Evolutionary conservation across 2,329 filamentous ascomycete species (phyloP).

Genomic region (Sclerotinia borealis): DNA sequence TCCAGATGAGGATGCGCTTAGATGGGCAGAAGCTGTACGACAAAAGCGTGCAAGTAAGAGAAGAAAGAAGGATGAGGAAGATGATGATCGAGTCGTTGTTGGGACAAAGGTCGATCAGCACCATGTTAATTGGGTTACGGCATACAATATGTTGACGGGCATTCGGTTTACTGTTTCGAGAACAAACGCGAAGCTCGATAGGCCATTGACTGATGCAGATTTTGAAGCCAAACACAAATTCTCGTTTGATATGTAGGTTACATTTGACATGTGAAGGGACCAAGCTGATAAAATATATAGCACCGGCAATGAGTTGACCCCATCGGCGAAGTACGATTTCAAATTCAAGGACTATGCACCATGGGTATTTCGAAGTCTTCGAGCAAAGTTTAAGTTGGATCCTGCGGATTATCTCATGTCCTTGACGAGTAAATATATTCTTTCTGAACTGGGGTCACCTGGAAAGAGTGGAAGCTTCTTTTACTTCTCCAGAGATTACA

Average conservation of each 20-base stretch:
- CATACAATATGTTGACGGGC: constrained; percentile 99
- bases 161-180: constrained; percentile 95
- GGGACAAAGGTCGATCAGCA: constrained; percentile 97
- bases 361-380: constrained; percentile 94
- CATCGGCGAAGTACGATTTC: constrained; percentile 98
- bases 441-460: constrained; percentile 93
- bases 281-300: constrained; percentile 43
- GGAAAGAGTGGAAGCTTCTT: constrained; percentile 99
- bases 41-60: constrained; percentile 87
- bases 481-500: constrained; percentile 98
- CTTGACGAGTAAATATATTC: constrained; percentile 94
- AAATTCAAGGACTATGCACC: constrained; percentile 99
- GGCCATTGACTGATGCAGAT: constrained; percentile 81
- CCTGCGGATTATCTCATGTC: constrained; percentile 98
- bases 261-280: neutral
- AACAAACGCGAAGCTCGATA: constrained; percentile 94
- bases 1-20: constrained; percentile 82
- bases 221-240: constrained; percentile 96
- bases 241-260: constrained; percentile 88
- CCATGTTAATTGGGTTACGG: constrained; percentile 94
- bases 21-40: constrained; percentile 89
- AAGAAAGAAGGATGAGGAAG: constrained; percentile 75
- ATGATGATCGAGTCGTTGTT: constrained; percentile 90
- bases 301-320: constrained; percentile 93
- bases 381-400: constrained; percentile 81